Conservation (phyloP, 2,329 filamentous ascomycete species). For the Furcasterigmium furcatum region DNA sequence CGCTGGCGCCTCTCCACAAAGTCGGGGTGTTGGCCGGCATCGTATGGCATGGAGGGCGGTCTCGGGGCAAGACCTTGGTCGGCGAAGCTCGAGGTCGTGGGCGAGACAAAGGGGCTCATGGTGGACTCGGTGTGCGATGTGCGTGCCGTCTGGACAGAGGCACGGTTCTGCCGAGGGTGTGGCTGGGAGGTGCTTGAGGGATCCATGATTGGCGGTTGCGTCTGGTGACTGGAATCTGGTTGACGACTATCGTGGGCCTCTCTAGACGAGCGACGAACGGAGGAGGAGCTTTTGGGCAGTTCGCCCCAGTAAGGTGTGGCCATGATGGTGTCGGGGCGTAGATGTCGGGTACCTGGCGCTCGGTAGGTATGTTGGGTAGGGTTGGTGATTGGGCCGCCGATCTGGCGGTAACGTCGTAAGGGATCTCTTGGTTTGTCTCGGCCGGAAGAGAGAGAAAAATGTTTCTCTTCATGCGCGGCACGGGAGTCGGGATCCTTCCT, state of each 20-base stretch:
- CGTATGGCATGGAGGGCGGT: conserved; percentile 54
- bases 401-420: conserved; percentile 8
- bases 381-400: conserved; percentile 10
- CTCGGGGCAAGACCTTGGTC: conserved; percentile 54
- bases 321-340: conserved; percentile 27
- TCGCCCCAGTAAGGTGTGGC: conserved; percentile 56
- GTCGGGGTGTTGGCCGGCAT: conserved; percentile 33
- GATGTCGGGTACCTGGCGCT: not conserved
- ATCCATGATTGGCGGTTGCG: conserved; percentile 13
- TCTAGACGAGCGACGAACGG: conserved; percentile 32
- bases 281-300: conserved; percentile 33
- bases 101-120: conserved; percentile 53
- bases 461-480: conserved; percentile 13
- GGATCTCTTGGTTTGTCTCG: not conserved
- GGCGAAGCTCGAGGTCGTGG: conserved; percentile 46
- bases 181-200: conserved; percentile 30
- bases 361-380: conserved; percentile 2
- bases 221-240: conserved; percentile 20
- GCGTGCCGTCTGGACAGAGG: conserved; percentile 52
- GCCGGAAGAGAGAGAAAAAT: not conserved
- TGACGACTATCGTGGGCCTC: conserved; percentile 15
- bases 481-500: conserved; percentile 10
- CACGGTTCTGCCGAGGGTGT: conserved; percentile 42
- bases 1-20: conserved; percentile 38
- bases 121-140: conserved; percentile 46